Conservation (phyloP, 1,139 yeast genomes). For the Sugiyamaella pinicola region DNA sequence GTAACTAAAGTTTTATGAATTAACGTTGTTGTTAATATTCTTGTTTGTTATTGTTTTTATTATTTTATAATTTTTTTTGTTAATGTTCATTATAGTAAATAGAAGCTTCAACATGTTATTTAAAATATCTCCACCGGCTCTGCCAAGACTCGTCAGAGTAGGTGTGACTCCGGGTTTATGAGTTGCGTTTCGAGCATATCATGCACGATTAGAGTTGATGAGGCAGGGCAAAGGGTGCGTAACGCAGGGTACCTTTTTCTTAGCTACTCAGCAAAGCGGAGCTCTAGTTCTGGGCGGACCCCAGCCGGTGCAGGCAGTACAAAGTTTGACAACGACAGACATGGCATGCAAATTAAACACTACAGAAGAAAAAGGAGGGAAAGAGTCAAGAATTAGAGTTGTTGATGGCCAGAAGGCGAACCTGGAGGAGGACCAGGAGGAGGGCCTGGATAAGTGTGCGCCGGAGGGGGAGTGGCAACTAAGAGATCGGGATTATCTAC, state of each 20-base stretch:
- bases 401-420: neutral
- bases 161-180: no score
- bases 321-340: no score
- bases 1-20: neutral
- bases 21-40: neutral
- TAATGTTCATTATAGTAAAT: slow-evolving; percentile 1
- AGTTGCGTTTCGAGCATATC: no score
- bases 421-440: neutral
- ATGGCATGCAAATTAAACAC: neutral
- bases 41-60: neutral
- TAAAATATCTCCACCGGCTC: neutral
- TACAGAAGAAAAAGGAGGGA: neutral
- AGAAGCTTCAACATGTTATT: slow-evolving; percentile 15
- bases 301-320: no score
- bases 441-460: neutral
- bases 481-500: slow-evolving; percentile 3
- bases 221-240: neutral
- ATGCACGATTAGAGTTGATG: neutral
- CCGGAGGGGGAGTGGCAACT: neutral
- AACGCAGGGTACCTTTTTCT: no score
- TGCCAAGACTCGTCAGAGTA: no score
- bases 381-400: neutral
- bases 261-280: no score
- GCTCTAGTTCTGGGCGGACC: no score
- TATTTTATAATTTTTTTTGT: slow-evolving; percentile 3